Base-by-base conservation (phyloP, 352 stramenopile species). In the Blastocystis sp. region DNA sequence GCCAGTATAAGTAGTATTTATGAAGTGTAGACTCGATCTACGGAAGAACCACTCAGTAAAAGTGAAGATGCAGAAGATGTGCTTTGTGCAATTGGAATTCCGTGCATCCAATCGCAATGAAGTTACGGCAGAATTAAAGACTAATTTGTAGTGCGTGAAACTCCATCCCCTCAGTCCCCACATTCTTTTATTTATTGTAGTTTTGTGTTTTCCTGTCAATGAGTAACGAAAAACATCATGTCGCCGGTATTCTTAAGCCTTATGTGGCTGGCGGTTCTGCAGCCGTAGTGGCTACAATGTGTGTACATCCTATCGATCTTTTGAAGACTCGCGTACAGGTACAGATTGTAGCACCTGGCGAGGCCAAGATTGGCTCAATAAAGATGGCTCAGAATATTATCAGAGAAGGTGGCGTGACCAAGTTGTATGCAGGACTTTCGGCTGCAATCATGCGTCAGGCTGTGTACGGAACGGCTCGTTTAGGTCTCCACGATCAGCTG, bases 391-490 rank as follows among this genome's bases (percentile, higher is more conserved):
- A 69, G 61, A 39, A 9, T 23, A 88, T 88, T 64, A 20, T 79
- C 15, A 29, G 9, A n/a, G 62, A 88, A 34, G 66, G 77, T 63
- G 77, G 77, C 45, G 41, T 79, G 5, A 88, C 62, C n/a, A 79
- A 79, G 62, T 64, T 92, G 76, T 92, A 92, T 82, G 82, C 76
- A 26, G 90, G 92, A 1, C 88, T 93, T 37, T 92, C 90, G 9
- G 92, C 92, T 37, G 90, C 91, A 34, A 89, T 93, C 20, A 92
- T 90, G 54, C 87, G 92, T 43, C 92, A 93, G 89, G 91, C 91
- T 7, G 90, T 92, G 43, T 93, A 93, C 88, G 92, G 91, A 29
- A 93, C 92, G 4, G 90, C 92, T 50, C 90, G 92, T 18, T 76
- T 93, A 20, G 92, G 92, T 23, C 89, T 93, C 4, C 79, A 92